Evolutionary conservation across 495 filamentous ascomycete genomes (phyloP), one percentile per base, ranked within the genome.

Genomic region (Saxophila tyrrhenica): DNA sequence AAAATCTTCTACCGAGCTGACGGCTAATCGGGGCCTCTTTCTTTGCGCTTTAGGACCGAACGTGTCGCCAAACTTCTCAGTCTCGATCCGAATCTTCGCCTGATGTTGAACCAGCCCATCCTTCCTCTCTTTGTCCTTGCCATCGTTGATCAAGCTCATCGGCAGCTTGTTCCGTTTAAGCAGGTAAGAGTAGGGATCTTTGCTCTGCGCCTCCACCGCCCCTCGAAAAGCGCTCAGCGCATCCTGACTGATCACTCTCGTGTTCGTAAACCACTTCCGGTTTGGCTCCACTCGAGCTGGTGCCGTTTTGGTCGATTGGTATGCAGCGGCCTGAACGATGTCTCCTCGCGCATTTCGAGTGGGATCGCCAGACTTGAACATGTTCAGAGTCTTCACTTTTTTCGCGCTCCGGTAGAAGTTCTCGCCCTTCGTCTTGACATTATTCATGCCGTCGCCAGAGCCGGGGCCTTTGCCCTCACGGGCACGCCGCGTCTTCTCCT

Each of bases 161-260:
- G 89, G 87, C 39, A 95, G 72, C 71, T 97, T 97, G 69, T 97
- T 97, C 48, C 83, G 84, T 73, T 95, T 95, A 29, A 98, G 72
- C 10, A 97, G 79, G 45, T 94, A 89, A 51, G 85, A 79, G 70
- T 95, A 95, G 1, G 94, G 94, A 65, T 98, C 91, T 20, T 83
- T 82, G 20, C 86, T 82, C 69, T 87, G 83, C 69, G 89, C 89
- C 10, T 86, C 87, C 67, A 97, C 89, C 15, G 92, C 94, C 55
- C 94, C 87, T 45, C 94, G 82, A 71, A 98, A 98, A 1, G 83
- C 82, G 23, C 73, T 78, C 56, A 92, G 73, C 21, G 85, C 83
- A 48, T 85, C 81, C 58, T 85, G 82, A 13, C 76, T 78, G 50
- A 87, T 86, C 15, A 87, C 83, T 64, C 83, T 68, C 9, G 82